phyloP scores from a whole-genome alignment of 441 rosid genomes.

The Kokia cookei region DNA sequence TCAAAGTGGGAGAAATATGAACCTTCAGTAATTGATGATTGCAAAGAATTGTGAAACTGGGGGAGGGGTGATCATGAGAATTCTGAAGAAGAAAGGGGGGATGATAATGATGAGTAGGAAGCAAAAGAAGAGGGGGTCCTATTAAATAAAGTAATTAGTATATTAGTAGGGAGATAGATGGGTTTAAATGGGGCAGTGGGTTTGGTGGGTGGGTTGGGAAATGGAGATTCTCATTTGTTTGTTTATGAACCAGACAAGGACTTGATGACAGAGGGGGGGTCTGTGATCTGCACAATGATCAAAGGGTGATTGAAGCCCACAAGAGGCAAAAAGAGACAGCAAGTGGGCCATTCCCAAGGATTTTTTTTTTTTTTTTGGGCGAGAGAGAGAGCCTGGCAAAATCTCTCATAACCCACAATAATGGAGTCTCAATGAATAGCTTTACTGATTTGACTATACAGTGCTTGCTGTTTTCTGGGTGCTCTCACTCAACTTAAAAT shows the following conservation, averaged over 20 bases:
- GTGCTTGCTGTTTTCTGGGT: not conserved
- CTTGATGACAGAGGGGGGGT: slow-evolving; percentile 34
- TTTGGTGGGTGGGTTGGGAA: slow-evolving; percentile 1
- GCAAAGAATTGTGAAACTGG: not conserved
- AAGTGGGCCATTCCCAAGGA: slow-evolving; percentile 43
- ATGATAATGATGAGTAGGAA: slow-evolving; percentile 14
- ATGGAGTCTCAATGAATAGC: slow-evolving; percentile 27
- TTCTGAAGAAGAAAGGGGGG: not conserved
- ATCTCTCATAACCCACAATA: slow-evolving; percentile 24
- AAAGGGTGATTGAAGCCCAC: slow-evolving; percentile 54
- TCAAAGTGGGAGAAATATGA: not conserved
- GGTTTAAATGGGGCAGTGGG: too few relatives aligned
- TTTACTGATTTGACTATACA: slow-evolving; percentile 41
- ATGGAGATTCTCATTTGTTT: slow-evolving; percentile 25
- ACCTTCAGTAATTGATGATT: not conserved
- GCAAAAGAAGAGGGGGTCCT: not conserved
- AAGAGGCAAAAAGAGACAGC: slow-evolving; percentile 36
- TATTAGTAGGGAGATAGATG: not conserved
- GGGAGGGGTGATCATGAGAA: not conserved
- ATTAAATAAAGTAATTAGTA: slow-evolving; percentile 7
- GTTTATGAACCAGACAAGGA: slow-evolving; percentile 33
- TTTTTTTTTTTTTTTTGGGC: slow-evolving; percentile 6
- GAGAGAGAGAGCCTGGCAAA: slow-evolving; percentile 7
- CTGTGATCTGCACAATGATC: slow-evolving; percentile 39
- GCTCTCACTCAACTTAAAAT: slow-evolving; percentile 4